phyloP scores from a whole-genome alignment of 371 early-diverging fungal species.

The Actinomucor elegans region DNA sequence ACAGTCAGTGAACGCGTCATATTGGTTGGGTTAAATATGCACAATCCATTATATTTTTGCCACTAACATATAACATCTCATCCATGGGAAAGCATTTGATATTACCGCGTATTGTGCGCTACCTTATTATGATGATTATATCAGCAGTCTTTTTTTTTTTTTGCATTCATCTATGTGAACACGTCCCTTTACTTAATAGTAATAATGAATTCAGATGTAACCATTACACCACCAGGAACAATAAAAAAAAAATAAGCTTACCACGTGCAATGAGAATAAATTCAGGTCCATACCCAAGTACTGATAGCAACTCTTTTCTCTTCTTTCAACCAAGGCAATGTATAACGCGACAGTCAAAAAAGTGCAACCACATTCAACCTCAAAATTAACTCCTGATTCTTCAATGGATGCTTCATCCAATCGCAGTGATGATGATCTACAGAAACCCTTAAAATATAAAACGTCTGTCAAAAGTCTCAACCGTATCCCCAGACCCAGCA shows the following conservation, averaged over 20 bases:
- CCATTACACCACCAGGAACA: background rate
- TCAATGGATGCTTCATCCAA: background rate
- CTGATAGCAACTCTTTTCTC: background rate
- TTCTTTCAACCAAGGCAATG: background rate
- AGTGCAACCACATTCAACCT: background rate
- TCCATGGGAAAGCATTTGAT: too few relatives aligned
- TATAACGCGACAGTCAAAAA: background rate
- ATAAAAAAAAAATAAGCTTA: conserved; percentile 2
- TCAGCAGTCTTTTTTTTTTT: too few relatives aligned
- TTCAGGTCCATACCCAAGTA: background rate
- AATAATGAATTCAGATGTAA: too few relatives aligned
- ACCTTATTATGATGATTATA: too few relatives aligned
- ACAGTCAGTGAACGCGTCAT: too few relatives aligned
- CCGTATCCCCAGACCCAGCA: background rate
- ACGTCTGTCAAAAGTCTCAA: background rate
- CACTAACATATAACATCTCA: too few relatives aligned
- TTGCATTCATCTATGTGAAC: too few relatives aligned
- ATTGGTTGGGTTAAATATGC: too few relatives aligned
- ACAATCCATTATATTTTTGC: too few relatives aligned
- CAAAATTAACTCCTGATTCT: background rate
- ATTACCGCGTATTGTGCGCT: too few relatives aligned
- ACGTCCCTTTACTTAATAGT: too few relatives aligned
- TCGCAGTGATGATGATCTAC: background rate
- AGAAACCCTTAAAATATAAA: background rate
- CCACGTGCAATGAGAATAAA: conserved; percentile 2